Conservation (phyloP, 2,329 filamentous ascomycete genomes). For the Colletotrichum cereale region DNA sequence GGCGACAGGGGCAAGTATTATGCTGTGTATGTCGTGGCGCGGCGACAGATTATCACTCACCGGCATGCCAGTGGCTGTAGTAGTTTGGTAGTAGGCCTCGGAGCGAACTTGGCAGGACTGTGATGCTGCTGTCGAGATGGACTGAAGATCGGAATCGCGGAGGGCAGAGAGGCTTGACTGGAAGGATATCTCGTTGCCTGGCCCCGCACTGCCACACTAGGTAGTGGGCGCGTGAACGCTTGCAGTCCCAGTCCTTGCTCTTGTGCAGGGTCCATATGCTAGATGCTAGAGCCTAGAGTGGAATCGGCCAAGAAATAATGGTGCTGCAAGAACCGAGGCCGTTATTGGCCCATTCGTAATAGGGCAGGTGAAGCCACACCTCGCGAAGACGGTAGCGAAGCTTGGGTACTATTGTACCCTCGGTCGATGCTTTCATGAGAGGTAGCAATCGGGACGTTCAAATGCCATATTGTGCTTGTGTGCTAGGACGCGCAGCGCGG, state of each 20-base stretch:
- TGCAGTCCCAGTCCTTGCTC: conserved; percentile 36
- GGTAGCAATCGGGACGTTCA: not conserved
- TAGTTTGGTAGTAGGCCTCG: conserved; percentile 7
- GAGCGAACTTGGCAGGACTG: conserved; percentile 37
- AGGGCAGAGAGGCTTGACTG: conserved; percentile 36
- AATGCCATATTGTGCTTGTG: not conserved
- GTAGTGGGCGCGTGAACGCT: conserved; percentile 38
- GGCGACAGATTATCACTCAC: conserved; percentile 19
- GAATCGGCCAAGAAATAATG: conserved; percentile 38
- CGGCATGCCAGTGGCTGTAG: conserved; percentile 17
- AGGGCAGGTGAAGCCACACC: conserved; percentile 26
- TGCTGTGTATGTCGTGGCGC: conserved; percentile 24
- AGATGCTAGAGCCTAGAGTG: too few relatives aligned
- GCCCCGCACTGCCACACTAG: conserved; percentile 41
- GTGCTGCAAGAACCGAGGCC: conserved; percentile 29
- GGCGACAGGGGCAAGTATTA: conserved; percentile 21
- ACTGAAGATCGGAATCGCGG: conserved; percentile 41
- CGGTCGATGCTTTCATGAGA: not conserved
- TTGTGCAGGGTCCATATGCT: conserved; percentile 34
- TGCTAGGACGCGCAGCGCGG: conserved; percentile 11
- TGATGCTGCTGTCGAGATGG: conserved; percentile 37
- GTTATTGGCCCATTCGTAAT: conserved; percentile 32
- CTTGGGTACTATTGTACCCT: conserved; percentile 10
- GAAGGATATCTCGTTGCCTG: conserved; percentile 38
- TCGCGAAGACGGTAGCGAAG: not conserved